Evolutionary conservation across 495 filamentous ascomycete species (phyloP), one percentile per base, ranked within the genome.

Genomic region (Penicillium bovifimosum): DNA sequence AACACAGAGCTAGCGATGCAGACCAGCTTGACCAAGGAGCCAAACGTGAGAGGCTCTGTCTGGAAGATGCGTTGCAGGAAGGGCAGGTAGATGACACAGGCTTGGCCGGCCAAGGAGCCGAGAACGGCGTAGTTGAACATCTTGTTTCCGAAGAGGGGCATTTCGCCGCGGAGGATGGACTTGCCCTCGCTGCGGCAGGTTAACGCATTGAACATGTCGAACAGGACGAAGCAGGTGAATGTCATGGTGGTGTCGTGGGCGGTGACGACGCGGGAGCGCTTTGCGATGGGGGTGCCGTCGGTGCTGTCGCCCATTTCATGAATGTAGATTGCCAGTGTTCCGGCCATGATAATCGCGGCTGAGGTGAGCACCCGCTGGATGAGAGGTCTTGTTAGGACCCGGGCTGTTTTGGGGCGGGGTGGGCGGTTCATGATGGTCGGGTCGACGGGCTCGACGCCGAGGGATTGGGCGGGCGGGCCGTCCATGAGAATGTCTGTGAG

Each of bases 181-280:
- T 98, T 98, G 56, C 78, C 80, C 67, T 96, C 92, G 42, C 87
- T 93, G 44, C 93, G 88, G 69, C 93, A 97, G 8, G 90, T 86
- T 11, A 98, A 76, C 0, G 93, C 93, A 67, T 96, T 96, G 76
- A 96, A 95, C 93, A 98, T 97, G 74, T 98, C 93, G 67, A 96
- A 98, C 24, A 97, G 77, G 18, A 98, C 93, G 62, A 98, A 98
- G 70, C 89, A 95, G 17, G 93, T 98, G 67, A 98, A 98, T 1
- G 93, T 98, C 90, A 96, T 96, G 51, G 93, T 98, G 13, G 93
- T 98, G 73, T 98, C 93, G 61, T 95, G 90, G 27, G 86, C 88
- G 9, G 84, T 95, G 45, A 96, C 86, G 41, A 83, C 72, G 41
- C 90, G 67, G 16, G 75, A 72, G 11, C 65, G 67, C 42, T 75